Base-by-base conservation (phyloP, 441 rosid genomes). In the Pelargonium cotyledonis region DNA sequence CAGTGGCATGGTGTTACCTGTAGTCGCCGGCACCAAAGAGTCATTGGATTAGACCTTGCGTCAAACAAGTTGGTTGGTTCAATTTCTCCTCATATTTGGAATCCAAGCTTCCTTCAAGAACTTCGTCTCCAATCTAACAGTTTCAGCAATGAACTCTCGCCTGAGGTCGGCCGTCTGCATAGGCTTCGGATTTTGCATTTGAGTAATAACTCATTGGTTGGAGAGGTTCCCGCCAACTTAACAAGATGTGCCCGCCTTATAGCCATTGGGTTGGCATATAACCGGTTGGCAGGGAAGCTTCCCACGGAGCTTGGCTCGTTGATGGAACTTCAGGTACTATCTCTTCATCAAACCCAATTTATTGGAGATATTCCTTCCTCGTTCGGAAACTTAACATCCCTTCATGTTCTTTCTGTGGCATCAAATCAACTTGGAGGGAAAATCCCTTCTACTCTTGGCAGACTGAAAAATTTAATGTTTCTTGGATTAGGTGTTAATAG, bases 351-450 rank as follows among this genome's bases (percentile, higher is more conserved):
- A 1, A 77, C 67, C 63, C n/a, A 78, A 75, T 0, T 49, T 19
- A 8, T 15, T 67, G 4, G 14, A 21, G 3, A 3, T 6, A 68
- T 78, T 6, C 79, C 79, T 12, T 6, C 55, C 2, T 73, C 68
- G 44, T 6, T 75, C 0, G 76, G 82, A 1, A 79, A 79, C 46
- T 29, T 73, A 4, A 64, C 79, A 0, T 73, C 71, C 18, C 66
- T 79, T 4, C 2, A 38, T 0, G 0, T 0, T 0, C 4, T 80
- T 38, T 16, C 18, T 0, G 0, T 23, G 0, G 0, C 21, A 21
- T 0, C 0, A 6, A 77, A 77, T n/a, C 8, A 0, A 0, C 2
- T 81, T 0, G 60, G 0, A 0, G 80, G 82, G 0, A 11, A n/a
- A 10, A 78, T 81, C 64, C 78, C 76, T 0, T 14, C 40, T 0